phyloP scores from a whole-genome alignment of 805 yeast genomes.

The Soucietia sequanensis region DNA sequence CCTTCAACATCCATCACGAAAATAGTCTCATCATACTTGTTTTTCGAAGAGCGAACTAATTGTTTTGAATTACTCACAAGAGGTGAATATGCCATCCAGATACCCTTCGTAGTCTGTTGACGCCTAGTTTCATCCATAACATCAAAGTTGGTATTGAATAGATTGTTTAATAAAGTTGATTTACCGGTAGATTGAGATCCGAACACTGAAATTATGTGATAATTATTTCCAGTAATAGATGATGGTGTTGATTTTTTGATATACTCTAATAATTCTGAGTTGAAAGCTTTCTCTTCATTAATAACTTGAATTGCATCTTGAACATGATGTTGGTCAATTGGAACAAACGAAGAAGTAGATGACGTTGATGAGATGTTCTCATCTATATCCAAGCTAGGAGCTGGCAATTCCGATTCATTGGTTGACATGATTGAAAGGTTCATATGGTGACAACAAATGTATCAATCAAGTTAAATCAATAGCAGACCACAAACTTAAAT shows the following conservation, averaged over 20 bases:
- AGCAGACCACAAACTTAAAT: too few relatives aligned
- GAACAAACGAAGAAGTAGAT: constrained; percentile 40
- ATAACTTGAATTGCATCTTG: constrained; percentile 58
- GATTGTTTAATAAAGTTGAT: constrained; percentile 81
- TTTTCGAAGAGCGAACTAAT: constrained; percentile 5
- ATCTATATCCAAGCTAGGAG: constrained; percentile 4
- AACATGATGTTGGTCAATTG: constrained; percentile 26
- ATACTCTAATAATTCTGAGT: constrained; percentile 29
- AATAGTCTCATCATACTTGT: constrained; percentile 36
- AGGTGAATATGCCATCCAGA: constrained; percentile 45
- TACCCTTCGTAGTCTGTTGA: constrained; percentile 72
- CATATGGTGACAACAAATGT: too few relatives aligned
- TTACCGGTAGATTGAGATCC: constrained; percentile 98
- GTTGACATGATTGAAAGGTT: too few relatives aligned
- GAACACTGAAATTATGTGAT: constrained; percentile 92
- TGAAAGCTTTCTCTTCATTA: constrained; percentile 59
- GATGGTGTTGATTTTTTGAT: constrained; percentile 30
- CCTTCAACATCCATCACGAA: constrained; percentile 98
- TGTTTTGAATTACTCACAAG: constrained; percentile 19
- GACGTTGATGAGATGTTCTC: constrained; percentile 13
- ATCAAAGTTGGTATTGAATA: constrained; percentile 85
- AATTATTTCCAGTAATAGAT: constrained; percentile 58
- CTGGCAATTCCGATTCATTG: too few relatives aligned
- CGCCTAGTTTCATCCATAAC: constrained; percentile 88
- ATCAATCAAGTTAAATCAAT: too few relatives aligned